These are phyloP conservation scores for Puccinia coronata DNA, from an alignment of 1,284 basidiomycete genomes.

Conservation along the genomic window DNA sequence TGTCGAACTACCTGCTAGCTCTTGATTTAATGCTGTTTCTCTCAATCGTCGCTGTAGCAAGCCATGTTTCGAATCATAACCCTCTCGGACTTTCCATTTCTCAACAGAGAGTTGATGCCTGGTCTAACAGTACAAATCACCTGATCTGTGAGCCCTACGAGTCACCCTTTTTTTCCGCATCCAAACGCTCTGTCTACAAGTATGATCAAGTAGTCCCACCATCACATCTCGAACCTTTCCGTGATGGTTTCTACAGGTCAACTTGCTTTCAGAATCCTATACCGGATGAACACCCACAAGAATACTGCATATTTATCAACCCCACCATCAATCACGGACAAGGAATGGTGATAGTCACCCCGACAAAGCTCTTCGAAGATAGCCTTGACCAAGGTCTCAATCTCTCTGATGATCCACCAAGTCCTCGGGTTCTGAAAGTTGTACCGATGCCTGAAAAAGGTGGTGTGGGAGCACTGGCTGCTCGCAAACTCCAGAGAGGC, in stretches of 20 bases:
- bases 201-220: not conserved
- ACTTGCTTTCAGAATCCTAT: not conserved
- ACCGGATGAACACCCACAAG: not conserved
- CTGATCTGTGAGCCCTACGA: not conserved
- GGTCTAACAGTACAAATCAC: not conserved
- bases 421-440: not conserved
- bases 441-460: constrained; percentile 40
- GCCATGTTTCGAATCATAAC: not conserved
- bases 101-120: not conserved
- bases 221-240: not conserved
- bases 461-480: constrained; percentile 30
- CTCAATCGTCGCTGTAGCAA: not conserved
- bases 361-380: not conserved
- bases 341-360: constrained; percentile 36
- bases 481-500: constrained; percentile 7
- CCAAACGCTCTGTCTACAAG: not conserved
- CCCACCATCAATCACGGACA: constrained; percentile 32
- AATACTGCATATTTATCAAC: constrained; percentile 35
- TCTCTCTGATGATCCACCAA: constrained; percentile 16
- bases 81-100: not conserved
- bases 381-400: not conserved
- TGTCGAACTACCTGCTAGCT: not conserved
- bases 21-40: not conserved
- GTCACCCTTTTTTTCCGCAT: not conserved
- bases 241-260: constrained; percentile 24